Evolutionary conservation across 139 green algal genomes (phyloP).

Genomic region (Dunaliella primolecta): DNA sequence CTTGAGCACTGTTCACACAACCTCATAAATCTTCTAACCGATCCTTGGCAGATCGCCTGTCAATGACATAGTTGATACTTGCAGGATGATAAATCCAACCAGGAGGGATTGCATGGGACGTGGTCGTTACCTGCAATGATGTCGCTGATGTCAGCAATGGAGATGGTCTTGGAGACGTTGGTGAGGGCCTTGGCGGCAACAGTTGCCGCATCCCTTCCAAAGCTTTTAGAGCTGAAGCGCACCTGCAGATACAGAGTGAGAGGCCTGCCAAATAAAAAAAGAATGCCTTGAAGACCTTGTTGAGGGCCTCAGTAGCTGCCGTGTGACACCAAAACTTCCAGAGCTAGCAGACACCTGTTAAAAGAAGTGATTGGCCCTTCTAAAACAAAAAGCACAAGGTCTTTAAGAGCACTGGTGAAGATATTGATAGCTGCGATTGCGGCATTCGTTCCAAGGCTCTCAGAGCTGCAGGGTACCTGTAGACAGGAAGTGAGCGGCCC

Average conservation of each 20-base stretch:
- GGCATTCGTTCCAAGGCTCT: too few species aligned
- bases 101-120: too few species aligned
- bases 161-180: constrained; percentile 52
- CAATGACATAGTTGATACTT: too few species aligned
- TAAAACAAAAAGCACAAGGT: background rate
- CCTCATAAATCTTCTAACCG: too few species aligned
- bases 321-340: background rate
- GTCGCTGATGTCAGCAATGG: constrained; percentile 82
- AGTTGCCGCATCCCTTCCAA: constrained; percentile 72
- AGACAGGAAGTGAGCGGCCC: too few species aligned
- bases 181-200: constrained; percentile 73
- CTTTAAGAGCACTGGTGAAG: background rate
- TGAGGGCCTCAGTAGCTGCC: background rate
- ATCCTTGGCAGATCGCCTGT: too few species aligned
- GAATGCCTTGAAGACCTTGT: background rate
- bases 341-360: background rate
- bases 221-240: constrained; percentile 87
- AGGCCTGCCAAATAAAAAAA: background rate
- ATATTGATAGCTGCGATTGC: too few species aligned
- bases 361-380: background rate
- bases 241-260: constrained; percentile 51
- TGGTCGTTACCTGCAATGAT: constrained; percentile 89
- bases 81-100: too few species aligned
- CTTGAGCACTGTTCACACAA: too few species aligned
- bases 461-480: background rate